Base-by-base conservation (phyloP, 495 filamentous ascomycete genomes). In the Hypomontagnella submonticulosa region DNA sequence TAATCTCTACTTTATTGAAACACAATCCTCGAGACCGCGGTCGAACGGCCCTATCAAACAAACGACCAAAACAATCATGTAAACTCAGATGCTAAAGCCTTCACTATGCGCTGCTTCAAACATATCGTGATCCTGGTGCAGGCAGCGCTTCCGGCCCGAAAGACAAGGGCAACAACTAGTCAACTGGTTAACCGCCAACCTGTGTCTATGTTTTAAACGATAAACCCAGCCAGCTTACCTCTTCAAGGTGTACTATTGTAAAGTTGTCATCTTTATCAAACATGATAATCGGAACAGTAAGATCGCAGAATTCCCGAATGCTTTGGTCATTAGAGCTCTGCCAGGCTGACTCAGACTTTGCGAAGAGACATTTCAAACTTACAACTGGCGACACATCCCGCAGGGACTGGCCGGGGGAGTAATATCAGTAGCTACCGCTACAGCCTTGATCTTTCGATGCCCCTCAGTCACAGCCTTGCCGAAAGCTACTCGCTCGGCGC, bases 401-500 rank as follows among this genome's bases (percentile, higher is more conserved):
- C 90, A 92, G 8, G 86, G 89, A 58, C 84, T 89, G 18, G 88
- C 89, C n/a, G 88, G 86, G 7, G 87, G 87, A 19, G 72, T 77
- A 49, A 90, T 88, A 76, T 97, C 90, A 7, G 94, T 93, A 4
- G 91, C 85, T 1, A 99, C 93, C 11, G 91, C 94, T 30, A 99
- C 73, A 11, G 93, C 95, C 67, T 86, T 89, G 79, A 97, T 94
- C 5, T 79, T 77, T 10, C 76, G 80, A 52, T 90, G 84, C 1
- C 92, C 91, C 58, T 87, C 81, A 12, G 73, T 81, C 48, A 97
- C 83, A n/a, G 95, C 95, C 52, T 85, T 92, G 2, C 84, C 90
- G 63, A 97, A 77, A 2, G 94, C 91, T 9, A 91, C 89, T 33
- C 93, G 81, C 83, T 98, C 95, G n/a, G 95, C 95, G 73, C 95